Evolutionary conservation across 1,284 basidiomycete species (phyloP), one percentile per base, ranked within the genome.

Genomic region (Malassezia equina): DNA sequence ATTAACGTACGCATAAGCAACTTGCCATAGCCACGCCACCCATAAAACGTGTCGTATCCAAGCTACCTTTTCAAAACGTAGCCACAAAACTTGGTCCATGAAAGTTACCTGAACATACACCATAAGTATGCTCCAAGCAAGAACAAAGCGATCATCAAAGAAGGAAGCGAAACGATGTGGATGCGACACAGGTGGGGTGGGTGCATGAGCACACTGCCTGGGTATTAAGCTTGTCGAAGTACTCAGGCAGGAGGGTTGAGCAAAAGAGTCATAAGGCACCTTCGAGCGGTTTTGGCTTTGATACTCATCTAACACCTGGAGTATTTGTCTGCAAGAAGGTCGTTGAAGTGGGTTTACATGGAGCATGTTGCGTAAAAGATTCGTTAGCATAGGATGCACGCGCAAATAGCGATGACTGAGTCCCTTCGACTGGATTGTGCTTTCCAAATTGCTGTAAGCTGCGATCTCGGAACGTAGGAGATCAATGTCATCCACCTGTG

Each of bases 381-480:
- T 15, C 2, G 44, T 23, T 23, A 57, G 50, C 8, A 28, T 23
- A 13, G 55, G 50, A 25, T 57, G 39, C 29, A 57, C 13, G 4
- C 19, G 27, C 6, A 15, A 19, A 23, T 12, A 40, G 5, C 55
- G 49, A n/a, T 23, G n/a, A 2, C 13, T 17, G 3, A 41, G 29
- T 13, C 49, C 49, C 25, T 50, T 42, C 4, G 11, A n/a, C 4
- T 13, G 28, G 12, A 52, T 53, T 15, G n/a, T 19, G 11, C 9
- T 39, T 27, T 28, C 12, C n/a, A 39, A n/a, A 25, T 29, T 23
- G 21, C 24, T 15, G 23, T 91, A 94, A 2, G 69, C 63, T 47
- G 80, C 60, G n/a, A 94, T 86, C 69, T 90, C 87, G 19, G 77
- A 78, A 62, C 88, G 83, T 28, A 95, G 76, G 34, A 74, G 74